Base-by-base conservation (phyloP, 164 flowering plant genomes). In the Platanus orientalis region DNA sequence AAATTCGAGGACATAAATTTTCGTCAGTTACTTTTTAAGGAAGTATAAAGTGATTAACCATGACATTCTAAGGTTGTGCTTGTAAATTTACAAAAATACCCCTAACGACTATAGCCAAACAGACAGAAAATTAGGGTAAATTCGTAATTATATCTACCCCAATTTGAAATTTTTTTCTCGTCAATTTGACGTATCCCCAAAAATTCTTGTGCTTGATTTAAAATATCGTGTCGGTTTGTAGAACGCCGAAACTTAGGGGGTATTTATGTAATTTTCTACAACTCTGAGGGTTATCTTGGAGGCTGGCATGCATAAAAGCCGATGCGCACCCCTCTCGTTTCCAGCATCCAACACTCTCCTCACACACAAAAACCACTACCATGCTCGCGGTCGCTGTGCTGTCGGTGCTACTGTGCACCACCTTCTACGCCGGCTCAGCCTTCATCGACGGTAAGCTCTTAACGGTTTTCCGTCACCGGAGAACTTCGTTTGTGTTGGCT, bases 381-480 rank as follows among this genome's bases (percentile, higher is more conserved):
- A 74, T 57, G 78, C 58, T 64, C 34, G 71, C 67, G 20, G 12
- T 67, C 40, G 20, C 70, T 17, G 61, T 71, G 61, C 68, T 77
- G 54, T 12, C 67, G 27, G 71, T 72, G 68, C 76, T 79, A 27
- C 66, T 82, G 4, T 76, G 74, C 57, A 68, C 75, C 71, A 69
- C 64, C 58, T 72, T 66, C 54, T 58, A 64, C 56, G 55, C 61
- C 45, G 74, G 74, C 48, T 52, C 61, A 4, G 58, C 81, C 50
- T 23, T 73, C 69, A 70, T 52, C n/a, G 79, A 75, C 57, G 85
- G 85, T 81, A 75, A 75, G 78, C 68, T 65, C 32, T 32, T 29
- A 13, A 25, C 27, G 2, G 13, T 10, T 19, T 19, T 55, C 51
- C 24, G 23, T 40, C 40, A 1, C 10, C 19, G 11, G 13, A 23